Percentiles rank a stretch among this genome's conserved stretches.
Evolutionary conservation across 371 early-diverging fungal species (phyloP).

Genomic region (Mucor plumbeus): DNA sequence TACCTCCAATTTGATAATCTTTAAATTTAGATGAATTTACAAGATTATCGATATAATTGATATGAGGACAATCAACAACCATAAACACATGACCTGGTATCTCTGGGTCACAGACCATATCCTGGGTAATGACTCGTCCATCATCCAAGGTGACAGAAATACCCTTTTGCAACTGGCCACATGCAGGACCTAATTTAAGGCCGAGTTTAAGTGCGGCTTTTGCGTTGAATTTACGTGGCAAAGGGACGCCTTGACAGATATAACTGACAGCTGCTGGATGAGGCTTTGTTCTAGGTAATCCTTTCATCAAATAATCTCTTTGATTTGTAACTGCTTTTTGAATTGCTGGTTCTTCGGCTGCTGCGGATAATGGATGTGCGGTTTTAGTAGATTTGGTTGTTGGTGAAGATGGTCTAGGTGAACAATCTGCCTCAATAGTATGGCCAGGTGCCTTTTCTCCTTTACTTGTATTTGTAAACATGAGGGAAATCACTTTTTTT

Average conservation of each 20-base stretch:
- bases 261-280: constrained; percentile 65
- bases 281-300: constrained; percentile 55
- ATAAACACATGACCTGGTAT: constrained; percentile 66
- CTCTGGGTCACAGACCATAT: constrained; percentile 64
- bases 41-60: constrained; percentile 67
- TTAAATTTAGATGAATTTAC: constrained; percentile 53
- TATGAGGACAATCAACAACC: constrained; percentile 85
- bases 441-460: constrained; percentile 33
- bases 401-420: constrained; percentile 26
- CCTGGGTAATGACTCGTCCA: constrained; percentile 77
- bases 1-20: constrained; percentile 37
- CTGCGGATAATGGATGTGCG: constrained; percentile 24
- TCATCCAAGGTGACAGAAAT: constrained; percentile 65
- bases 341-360: not conserved
- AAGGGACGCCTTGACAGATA: constrained; percentile 77
- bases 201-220: constrained; percentile 78
- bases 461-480: constrained; percentile 47
- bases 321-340: constrained; percentile 10
- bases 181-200: constrained; percentile 73
- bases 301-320: constrained; percentile 21
- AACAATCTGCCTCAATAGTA: constrained; percentile 48
- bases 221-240: constrained; percentile 85
- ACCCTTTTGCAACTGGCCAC: constrained; percentile 74
- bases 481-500: constrained; percentile 39
- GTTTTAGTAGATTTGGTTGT: not conserved